Conservation (phyloP, 176 grass and related monocot genomes). For the Carex scoparia region DNA sequence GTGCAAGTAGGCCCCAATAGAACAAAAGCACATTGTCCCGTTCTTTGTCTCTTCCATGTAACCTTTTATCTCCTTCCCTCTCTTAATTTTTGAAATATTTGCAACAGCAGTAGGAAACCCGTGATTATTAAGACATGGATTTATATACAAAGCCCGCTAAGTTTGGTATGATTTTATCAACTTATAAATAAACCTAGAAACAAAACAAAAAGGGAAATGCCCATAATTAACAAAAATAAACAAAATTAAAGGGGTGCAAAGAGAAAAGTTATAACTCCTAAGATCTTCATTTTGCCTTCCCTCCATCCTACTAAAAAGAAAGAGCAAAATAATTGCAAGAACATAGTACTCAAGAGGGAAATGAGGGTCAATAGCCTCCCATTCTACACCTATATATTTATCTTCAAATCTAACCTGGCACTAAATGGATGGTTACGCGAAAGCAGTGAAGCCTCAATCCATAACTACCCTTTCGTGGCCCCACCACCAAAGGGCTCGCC, state of each 20-base stretch:
- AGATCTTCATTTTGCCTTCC: slow-evolving; percentile 14
- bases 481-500: slow-evolving; percentile 32
- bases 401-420: not conserved
- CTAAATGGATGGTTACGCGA: slow-evolving; percentile 35
- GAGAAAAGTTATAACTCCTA: slow-evolving; percentile 23
- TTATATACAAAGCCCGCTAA: slow-evolving; percentile 22
- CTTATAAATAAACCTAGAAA: slow-evolving; percentile 23
- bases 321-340: slow-evolving; percentile 7
- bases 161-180: slow-evolving; percentile 15
- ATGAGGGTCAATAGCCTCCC: slow-evolving; percentile 6
- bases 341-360: slow-evolving; percentile 24
- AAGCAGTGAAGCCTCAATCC: not conserved
- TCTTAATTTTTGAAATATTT: not conserved
- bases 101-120: not conserved
- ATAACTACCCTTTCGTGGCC: slow-evolving; percentile 32
- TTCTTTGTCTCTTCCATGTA: not conserved
- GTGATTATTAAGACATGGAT: not conserved
- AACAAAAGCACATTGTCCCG: not conserved
- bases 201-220: slow-evolving; percentile 15
- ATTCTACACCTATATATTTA: not conserved
- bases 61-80: not conserved
- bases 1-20: not conserved
- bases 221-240: slow-evolving; percentile 26
- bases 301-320: slow-evolving; percentile 4
- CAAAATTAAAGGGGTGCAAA: slow-evolving; percentile 17